These are phyloP conservation scores for Globisporangium splendens DNA, from an alignment of 352 stramenopile genomes.

Conservation along the genomic window DNA sequence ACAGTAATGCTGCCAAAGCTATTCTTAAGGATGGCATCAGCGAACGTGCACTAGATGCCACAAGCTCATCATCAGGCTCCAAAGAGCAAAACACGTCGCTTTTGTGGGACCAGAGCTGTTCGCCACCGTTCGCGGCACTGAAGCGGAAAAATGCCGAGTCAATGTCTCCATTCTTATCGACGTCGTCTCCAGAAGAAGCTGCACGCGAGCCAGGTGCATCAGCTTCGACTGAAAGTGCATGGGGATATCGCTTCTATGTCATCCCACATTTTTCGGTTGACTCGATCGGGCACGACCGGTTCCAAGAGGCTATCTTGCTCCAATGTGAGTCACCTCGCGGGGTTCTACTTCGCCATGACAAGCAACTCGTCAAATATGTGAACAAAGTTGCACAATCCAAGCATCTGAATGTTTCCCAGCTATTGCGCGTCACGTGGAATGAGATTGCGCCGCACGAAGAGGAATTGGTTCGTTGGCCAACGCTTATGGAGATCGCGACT, in stretches of 20 bases:
- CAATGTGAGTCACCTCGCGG: slow-evolving; percentile 18
- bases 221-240: slow-evolving; percentile 21
- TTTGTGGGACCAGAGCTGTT: slow-evolving; percentile 8
- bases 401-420: slow-evolving; percentile 37
- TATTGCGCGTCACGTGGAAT: slow-evolving; percentile 53
- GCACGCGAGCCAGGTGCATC: not conserved
- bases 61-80: slow-evolving; percentile 5
- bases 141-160: slow-evolving; percentile 25
- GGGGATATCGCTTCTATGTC: slow-evolving; percentile 74
- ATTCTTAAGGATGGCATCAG: not conserved
- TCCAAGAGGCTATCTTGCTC: slow-evolving; percentile 30
- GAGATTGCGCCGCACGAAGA: slow-evolving; percentile 57
- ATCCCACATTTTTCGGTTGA: slow-evolving; percentile 60
- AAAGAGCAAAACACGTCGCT: not conserved
- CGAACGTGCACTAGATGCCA: not conserved
- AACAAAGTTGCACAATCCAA: slow-evolving; percentile 58
- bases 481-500: slow-evolving; percentile 55
- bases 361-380: slow-evolving; percentile 71
- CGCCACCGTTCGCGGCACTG: slow-evolving; percentile 23
- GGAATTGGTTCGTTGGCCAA: slow-evolving; percentile 68
- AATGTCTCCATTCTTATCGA: slow-evolving; percentile 23
- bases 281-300: slow-evolving; percentile 48
- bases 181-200: slow-evolving; percentile 1
- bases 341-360: slow-evolving; percentile 38
- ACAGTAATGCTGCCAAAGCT: slow-evolving; percentile 5